These are phyloP conservation scores for Protomyces inouyei DNA, from an alignment of 1,139 yeast genomes.

Conservation along the genomic window DNA sequence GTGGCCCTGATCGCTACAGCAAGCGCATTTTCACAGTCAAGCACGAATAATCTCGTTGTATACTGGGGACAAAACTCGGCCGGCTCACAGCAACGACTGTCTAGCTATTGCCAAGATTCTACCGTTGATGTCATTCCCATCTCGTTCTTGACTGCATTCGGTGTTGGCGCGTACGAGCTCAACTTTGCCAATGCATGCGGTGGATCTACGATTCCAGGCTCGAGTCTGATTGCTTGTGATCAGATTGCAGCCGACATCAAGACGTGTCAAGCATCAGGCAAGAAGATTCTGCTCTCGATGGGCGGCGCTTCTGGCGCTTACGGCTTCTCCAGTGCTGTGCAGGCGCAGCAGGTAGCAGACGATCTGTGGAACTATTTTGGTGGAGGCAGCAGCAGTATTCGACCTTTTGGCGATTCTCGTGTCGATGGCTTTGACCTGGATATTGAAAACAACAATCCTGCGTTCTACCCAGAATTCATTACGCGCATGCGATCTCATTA, in stretches of 20 bases:
- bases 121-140: constrained; percentile 68
- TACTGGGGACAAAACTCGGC: constrained; percentile 92
- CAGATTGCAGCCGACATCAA: constrained; percentile 54
- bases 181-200: constrained; percentile 62
- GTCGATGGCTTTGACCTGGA: constrained; percentile 73
- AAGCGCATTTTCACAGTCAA: constrained; percentile 29
- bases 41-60: constrained; percentile 56
- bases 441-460: constrained; percentile 53
- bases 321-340: constrained; percentile 60
- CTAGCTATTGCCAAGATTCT: constrained; percentile 62
- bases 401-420: constrained; percentile 73
- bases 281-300: constrained; percentile 68
- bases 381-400: constrained; percentile 54
- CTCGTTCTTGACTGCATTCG: constrained; percentile 62
- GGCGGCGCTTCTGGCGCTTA: constrained; percentile 85
- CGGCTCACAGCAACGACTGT: constrained; percentile 54
- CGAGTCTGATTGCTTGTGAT: constrained; percentile 40
- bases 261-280: constrained; percentile 78
- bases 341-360: constrained; percentile 65
- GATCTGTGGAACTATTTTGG: constrained; percentile 84
- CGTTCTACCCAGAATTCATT: constrained; percentile 54
- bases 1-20: not conserved
- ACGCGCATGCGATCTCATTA: constrained; percentile 53
- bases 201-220: constrained; percentile 36
- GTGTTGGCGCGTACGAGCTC: constrained; percentile 44